Evolutionary conservation across 805 yeast genomes (phyloP), one percentile per base, ranked within the genome.

Genomic region (Yarrowia sp.): DNA sequence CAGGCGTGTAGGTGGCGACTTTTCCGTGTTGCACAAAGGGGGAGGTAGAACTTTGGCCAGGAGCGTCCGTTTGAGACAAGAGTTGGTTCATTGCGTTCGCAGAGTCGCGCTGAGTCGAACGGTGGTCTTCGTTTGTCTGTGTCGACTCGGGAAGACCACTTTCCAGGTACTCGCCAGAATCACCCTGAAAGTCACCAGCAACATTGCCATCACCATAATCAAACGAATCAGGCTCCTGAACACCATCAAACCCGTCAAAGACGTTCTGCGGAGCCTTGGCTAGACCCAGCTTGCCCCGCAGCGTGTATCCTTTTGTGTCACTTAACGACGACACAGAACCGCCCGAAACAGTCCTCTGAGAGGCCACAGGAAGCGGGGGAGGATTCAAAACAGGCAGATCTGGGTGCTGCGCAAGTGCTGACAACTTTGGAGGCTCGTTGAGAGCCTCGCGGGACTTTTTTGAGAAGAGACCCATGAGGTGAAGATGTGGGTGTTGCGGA

Each of bases 401-500:
- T 7, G 42, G 4, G 21, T 33, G n/a, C 8, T 51, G 58, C 2
- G 42, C 58, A 8, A 51, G 32, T 3, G 24, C 18, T 2, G 58
- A 33, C 31, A 51, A 32, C 42, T 33, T 35, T 31, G 58, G 58
- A 31, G 31, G n/a, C 33, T 35, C 42, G 24, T 4, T 4, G 13
- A 35, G 12, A 9, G 32, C 14, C 10, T 51, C 58, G 1, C 36
- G 24, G 10, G 58, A 33, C 32, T 51, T 51, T 51, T 51, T 51
- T 13, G 31, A 12, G 29, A 51, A 51, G 12, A 51, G 42, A 6
- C 58, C 58, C 58, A 51, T 51, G 42, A 13, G 24, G 10, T 27
- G n/a, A n/a, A n/a, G n/a, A n/a, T n/a, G n/a, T n/a, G n/a, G n/a
- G n/a, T n/a, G n/a, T n/a, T n/a, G n/a, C n/a, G n/a, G n/a, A n/a